These are phyloP conservation scores for Apiospora malaysiana DNA, from an alignment of 2,329 filamentous ascomycete species.

Conservation along the genomic window DNA sequence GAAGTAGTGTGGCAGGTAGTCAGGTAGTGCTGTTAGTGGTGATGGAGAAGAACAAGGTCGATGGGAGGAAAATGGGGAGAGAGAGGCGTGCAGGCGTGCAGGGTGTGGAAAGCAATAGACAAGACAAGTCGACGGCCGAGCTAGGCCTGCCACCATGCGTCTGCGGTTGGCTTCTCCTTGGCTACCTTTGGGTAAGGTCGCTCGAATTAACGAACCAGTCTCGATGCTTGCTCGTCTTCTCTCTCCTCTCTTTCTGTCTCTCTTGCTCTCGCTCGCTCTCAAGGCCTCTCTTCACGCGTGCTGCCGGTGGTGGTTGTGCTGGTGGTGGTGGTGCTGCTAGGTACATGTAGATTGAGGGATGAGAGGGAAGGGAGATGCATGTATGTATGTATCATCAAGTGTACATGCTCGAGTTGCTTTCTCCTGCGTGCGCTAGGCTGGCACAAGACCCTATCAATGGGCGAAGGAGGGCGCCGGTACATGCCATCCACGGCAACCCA, in stretches of 20 bases:
- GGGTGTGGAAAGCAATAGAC: neutral
- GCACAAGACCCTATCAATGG: slow-evolving; percentile 16
- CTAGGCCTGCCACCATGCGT: slow-evolving; percentile 13
- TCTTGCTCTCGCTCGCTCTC: neutral
- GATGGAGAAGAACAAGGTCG: slow-evolving; percentile 17
- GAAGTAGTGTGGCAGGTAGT: slow-evolving; percentile 20
- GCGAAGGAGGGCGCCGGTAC: slow-evolving; percentile 16
- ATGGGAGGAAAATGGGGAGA: slow-evolving; percentile 10
- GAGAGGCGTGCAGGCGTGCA: neutral
- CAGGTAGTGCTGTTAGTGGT: slow-evolving; percentile 18
- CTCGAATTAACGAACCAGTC: too few species aligned
- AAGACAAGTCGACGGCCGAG: neutral
- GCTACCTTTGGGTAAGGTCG: neutral
- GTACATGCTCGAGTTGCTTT: slow-evolving; percentile 18
- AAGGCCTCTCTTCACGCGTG: neutral
- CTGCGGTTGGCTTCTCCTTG: slow-evolving; percentile 11
- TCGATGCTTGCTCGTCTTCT: too few species aligned
- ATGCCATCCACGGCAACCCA: slow-evolving; percentile 12
- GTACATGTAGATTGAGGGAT: slow-evolving; percentile 16
- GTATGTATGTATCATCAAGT: slow-evolving; percentile 5
- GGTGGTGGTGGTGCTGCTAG: neutral
- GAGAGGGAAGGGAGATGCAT: slow-evolving; percentile 16
- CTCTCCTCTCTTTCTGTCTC: neutral
- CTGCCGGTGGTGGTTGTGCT: neutral
- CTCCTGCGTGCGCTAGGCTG: slow-evolving; percentile 15